Evolutionary conservation across 805 yeast genomes (phyloP).

Genomic region (Cyberlindnera suaveolens): DNA sequence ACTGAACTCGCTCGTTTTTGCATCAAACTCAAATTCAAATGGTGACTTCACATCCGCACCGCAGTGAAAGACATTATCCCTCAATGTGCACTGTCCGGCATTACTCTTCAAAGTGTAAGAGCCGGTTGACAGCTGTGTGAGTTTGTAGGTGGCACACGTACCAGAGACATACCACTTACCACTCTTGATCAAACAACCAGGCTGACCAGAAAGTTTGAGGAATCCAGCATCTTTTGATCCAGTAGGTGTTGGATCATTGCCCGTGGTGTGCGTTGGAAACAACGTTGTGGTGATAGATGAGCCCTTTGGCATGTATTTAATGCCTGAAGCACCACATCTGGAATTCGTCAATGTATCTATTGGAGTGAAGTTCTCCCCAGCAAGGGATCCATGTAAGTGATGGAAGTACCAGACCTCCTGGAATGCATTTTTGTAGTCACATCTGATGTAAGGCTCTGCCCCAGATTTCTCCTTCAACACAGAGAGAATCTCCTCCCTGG

Average conservation of each 20-base stretch:
- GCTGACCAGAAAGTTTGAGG: conserved; percentile 42
- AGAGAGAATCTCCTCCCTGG: conserved; percentile 45
- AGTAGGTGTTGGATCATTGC: conserved; percentile 16
- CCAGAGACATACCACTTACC: conserved; percentile 83
- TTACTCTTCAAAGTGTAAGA: conserved; percentile 53
- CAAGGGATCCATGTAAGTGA: conserved; percentile 65
- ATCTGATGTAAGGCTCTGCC: conserved; percentile 52
- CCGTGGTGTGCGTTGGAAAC: conserved; percentile 21
- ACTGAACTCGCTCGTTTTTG: conserved; percentile 2
- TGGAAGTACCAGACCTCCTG: conserved; percentile 71
- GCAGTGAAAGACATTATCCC: conserved; percentile 19
- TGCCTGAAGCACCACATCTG: conserved; percentile 64
- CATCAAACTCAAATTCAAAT: conserved; percentile 28
- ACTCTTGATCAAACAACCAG: conserved; percentile 76
- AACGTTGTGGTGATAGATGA: conserved; percentile 16
- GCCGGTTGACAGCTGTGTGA: conserved; percentile 38
- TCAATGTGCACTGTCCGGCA: conserved; percentile 66
- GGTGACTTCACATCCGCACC: conserved; percentile 50
- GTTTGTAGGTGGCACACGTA: conserved; percentile 73
- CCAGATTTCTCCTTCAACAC: conserved; percentile 49
- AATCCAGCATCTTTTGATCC: conserved; percentile 36
- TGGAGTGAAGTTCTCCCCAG: conserved; percentile 56
- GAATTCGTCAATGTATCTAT: conserved; percentile 52
- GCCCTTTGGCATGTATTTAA: conserved; percentile 50
- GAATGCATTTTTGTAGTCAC: conserved; percentile 44